Conservation (phyloP, 768 basidiomycete genomes). For the Leccinum imitatum region DNA sequence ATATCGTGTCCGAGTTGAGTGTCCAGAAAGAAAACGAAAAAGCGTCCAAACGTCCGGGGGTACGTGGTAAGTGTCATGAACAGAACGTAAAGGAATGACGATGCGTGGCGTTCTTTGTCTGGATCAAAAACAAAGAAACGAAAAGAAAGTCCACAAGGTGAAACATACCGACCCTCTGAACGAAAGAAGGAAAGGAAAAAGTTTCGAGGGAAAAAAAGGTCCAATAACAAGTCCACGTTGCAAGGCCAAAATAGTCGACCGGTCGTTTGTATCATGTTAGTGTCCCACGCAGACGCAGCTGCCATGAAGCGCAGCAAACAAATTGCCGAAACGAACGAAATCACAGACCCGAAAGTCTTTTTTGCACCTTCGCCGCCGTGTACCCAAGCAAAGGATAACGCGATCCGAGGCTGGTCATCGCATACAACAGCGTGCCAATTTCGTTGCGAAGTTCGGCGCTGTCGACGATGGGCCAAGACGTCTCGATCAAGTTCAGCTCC, state of each 20-base stretch:
- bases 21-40: constrained; percentile 14
- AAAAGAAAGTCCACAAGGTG: constrained; percentile 3
- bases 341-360: too few relatives aligned
- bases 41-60: constrained; percentile 18
- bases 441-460: constrained; percentile 61
- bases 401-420: constrained; percentile 59
- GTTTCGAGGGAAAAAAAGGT: constrained; percentile 1
- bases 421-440: constrained; percentile 58
- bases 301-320: constrained; percentile 3
- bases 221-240: constrained; percentile 15
- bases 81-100: constrained; percentile 19
- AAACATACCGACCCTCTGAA: constrained; percentile 9
- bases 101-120: constrained; percentile 14
- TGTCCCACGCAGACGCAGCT: not conserved
- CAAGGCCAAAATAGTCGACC: not conserved
- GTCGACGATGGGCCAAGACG: constrained; percentile 61
- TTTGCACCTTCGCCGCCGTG: too few relatives aligned
- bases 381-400: too few relatives aligned
- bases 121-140: constrained; percentile 1
- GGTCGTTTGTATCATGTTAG: not conserved
- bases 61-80: constrained; percentile 23
- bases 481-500: constrained; percentile 62
- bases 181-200: not conserved
- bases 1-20: constrained; percentile 17
- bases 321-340: too few relatives aligned